phyloP scores from a whole-genome alignment of 805 yeast genomes.

The Suhomyces faveliae region DNA sequence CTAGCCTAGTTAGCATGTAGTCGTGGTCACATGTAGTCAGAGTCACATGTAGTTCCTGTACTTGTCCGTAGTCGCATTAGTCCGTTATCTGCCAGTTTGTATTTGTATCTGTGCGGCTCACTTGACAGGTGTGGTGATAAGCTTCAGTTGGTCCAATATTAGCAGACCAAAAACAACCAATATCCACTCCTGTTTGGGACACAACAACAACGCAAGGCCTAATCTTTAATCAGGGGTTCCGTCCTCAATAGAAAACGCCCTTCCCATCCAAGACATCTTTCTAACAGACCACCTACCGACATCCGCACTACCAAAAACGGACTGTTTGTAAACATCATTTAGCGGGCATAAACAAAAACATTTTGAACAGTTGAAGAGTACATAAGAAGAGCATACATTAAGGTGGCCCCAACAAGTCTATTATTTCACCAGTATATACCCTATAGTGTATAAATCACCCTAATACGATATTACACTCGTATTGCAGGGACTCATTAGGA shows the following conservation, averaged over 20 bases:
- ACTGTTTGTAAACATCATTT: constrained; percentile 3
- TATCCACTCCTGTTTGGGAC: background rate
- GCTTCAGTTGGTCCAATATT: background rate
- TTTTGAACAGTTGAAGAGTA: constrained; percentile 1
- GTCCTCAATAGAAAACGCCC: background rate
- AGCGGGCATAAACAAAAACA: constrained; percentile 5
- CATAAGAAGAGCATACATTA: background rate
- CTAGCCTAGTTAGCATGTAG: no score
- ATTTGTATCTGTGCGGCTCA: background rate
- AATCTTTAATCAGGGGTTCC: background rate
- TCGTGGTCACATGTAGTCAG: no score
- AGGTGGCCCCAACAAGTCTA: background rate
- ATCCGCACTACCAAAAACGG: constrained; percentile 2
- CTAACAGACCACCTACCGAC: background rate
- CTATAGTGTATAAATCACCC: background rate
- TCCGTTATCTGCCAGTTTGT: background rate
- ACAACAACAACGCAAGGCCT: background rate
- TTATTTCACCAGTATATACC: background rate
- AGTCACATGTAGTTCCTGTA: no score
- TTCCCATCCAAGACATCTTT: background rate
- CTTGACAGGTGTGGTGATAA: background rate
- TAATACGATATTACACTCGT: background rate
- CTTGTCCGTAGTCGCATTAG: no score
- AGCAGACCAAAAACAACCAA: background rate
- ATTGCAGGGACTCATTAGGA: background rate